Evolutionary conservation across 2,329 filamentous ascomycete species (phyloP), one percentile per base, ranked within the genome.

Genomic region (Botrytis pseudocinerea): DNA sequence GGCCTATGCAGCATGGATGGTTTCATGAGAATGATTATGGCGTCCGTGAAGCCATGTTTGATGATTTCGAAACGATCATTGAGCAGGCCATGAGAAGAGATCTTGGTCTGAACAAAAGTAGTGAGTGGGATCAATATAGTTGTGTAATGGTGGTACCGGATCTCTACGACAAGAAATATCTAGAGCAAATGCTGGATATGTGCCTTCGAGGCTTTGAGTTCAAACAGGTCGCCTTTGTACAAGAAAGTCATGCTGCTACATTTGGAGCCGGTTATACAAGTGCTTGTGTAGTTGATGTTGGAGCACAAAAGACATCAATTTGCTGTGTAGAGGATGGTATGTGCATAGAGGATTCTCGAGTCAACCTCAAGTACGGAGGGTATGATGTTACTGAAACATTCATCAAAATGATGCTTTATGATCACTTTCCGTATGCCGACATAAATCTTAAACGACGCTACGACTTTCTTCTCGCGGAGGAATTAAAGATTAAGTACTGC

Each of bases 91-190:
- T 99, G 78, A 91, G 91, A 76, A 90, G 89, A n/a, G 94, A 98
- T 79, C 86, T 98, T 14, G 93, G 92, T 1, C 82, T 98, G 60
- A 90, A 87, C 42, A 90, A 89, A 76, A 92, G 92, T 79, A 92
- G 91, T 78, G 91, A 95, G 69, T 97, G 95, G 90, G 88, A 88
- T 71, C 93, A 97, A 81, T 98, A 98, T 83, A 96, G 93, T 79
- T 98, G 94, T 78, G 95, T 98, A n/a, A 94, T 98, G 79, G 91
- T 99, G 76, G 97, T 99, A 64, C 96, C 96, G 0, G 96, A 99
- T 81, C 86, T 99, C 16, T 99, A 98, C 83, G 96, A 99, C 83
- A 97, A 97, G 82, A 90, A 89, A 69, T 97, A 98, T 76, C 93
- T 98, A 28, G 93, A 94, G 68, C 91, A 92, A 80, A 85, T 97